phyloP scores from a whole-genome alignment of 2,329 filamentous ascomycete species.

The Emericellopsis cladophorae region DNA sequence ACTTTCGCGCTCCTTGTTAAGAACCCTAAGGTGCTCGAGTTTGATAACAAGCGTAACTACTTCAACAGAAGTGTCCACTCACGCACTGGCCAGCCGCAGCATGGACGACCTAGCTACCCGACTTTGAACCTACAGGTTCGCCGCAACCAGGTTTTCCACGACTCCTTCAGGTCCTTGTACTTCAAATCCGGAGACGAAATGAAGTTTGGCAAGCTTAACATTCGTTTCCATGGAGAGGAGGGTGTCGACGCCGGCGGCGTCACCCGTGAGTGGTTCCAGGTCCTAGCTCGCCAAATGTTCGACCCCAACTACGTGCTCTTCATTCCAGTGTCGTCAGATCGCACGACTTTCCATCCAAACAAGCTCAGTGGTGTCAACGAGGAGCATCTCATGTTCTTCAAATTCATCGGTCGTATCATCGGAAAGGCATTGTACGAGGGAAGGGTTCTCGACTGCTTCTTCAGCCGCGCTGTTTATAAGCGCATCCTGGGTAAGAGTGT shows the following conservation, averaged over 20 bases:
- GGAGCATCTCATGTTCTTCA: constrained; percentile 96
- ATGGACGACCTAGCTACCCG: constrained; percentile 58
- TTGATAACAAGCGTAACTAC: constrained; percentile 99
- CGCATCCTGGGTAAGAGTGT: constrained; percentile 89
- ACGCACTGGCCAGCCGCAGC: constrained; percentile 39
- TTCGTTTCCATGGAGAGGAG: constrained; percentile 93
- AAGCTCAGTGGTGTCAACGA: constrained; percentile 87
- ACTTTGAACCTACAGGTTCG: constrained; percentile 77
- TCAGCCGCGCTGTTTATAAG: constrained; percentile 97
- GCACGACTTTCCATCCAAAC: constrained; percentile 98
- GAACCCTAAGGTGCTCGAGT: constrained; percentile 97
- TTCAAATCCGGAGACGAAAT: constrained; percentile 96
- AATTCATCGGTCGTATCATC: constrained; percentile 97
- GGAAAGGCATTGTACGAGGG: constrained; percentile 96
- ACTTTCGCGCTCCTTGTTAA: constrained; percentile 93
- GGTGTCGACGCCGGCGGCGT: constrained; percentile 96
- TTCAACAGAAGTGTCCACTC: constrained; percentile 87
- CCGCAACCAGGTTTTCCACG: constrained; percentile 90
- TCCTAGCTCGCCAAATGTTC: constrained; percentile 95
- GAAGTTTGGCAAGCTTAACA: constrained; percentile 97
- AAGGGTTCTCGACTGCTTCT: constrained; percentile 93
- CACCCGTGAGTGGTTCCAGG: constrained; percentile 98
- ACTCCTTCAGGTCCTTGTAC: constrained; percentile 96
- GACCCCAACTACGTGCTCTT: constrained; percentile 96
- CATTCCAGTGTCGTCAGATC: constrained; percentile 89